A percentile compares a stretch with the other conserved stretches of the same genome.
These are phyloP conservation scores for Daldinia caldariorum DNA, from an alignment of 495 filamentous ascomycete species.

Conservation along the genomic window DNA sequence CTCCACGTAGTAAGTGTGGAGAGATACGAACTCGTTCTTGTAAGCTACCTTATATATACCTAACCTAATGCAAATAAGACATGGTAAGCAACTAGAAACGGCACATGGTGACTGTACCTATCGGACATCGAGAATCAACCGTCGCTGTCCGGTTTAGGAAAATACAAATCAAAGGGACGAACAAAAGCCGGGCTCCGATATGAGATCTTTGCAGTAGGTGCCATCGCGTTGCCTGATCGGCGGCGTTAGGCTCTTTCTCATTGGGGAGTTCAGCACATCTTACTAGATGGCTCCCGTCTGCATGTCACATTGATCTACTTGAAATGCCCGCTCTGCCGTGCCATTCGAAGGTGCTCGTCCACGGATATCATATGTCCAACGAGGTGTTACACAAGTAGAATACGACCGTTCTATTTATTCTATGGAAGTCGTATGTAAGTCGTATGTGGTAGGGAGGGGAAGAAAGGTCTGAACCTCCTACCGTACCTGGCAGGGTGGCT, in stretches of 20 bases:
- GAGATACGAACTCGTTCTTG: slow-evolving; percentile 6
- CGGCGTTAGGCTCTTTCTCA: slow-evolving; percentile 14
- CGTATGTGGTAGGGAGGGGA: slow-evolving; percentile 14
- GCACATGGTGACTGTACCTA: slow-evolving; percentile 27
- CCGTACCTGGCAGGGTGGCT: slow-evolving; percentile 32
- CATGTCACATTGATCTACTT: slow-evolving; percentile 43
- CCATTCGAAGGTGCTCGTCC: slow-evolving; percentile 20
- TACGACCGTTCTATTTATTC: background rate
- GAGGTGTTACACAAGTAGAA: slow-evolving; percentile 6
- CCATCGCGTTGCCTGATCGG: slow-evolving; percentile 39
- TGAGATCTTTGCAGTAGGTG: slow-evolving; percentile 43
- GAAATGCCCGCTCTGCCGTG: slow-evolving; percentile 36
- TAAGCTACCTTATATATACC: background rate
- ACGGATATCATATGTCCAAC: slow-evolving; percentile 11
- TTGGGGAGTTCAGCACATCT: slow-evolving; percentile 25
- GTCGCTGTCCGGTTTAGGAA: slow-evolving; percentile 40
- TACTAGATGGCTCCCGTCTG: slow-evolving; percentile 42
- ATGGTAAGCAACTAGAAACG: slow-evolving; percentile 29
- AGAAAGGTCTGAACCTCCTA: slow-evolving; percentile 34
- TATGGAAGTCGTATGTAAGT: slow-evolving; percentile 8
- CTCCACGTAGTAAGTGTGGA: background rate
- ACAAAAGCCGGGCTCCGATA: slow-evolving; percentile 40
- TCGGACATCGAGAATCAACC: slow-evolving; percentile 37
- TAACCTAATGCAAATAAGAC: background rate
- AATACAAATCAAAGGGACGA: slow-evolving; percentile 36